These are phyloP conservation scores for Typha latifolia DNA, from an alignment of 176 grass and related monocot species.

Conservation along the genomic window DNA sequence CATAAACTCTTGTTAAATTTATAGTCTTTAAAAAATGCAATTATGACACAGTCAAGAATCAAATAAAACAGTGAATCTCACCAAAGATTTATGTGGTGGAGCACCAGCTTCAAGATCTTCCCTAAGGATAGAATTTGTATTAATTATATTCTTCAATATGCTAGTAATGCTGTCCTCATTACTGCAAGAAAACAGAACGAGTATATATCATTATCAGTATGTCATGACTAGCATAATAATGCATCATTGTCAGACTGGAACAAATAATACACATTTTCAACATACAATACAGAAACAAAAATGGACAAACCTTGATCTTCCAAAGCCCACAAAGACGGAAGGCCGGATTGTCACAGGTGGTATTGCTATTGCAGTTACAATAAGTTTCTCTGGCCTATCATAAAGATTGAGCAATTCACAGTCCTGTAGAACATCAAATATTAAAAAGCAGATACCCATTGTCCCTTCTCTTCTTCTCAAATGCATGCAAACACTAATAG, in stretches of 20 bases:
- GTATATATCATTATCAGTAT: background rate
- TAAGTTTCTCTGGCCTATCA: constrained; percentile 82
- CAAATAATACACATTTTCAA: background rate
- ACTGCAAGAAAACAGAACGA: constrained; percentile 37
- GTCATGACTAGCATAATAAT: background rate
- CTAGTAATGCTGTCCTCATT: constrained; percentile 82
- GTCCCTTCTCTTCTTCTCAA: background rate
- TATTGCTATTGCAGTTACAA: constrained; percentile 77
- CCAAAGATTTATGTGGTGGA: constrained; percentile 49
- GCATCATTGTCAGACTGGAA: background rate
- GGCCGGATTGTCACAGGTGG: constrained; percentile 77
- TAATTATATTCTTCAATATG: constrained; percentile 73
- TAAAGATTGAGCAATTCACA: constrained; percentile 94
- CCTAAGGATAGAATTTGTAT: constrained; percentile 72
- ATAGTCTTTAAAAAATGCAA: background rate
- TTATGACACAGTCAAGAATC: background rate
- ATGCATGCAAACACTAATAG: background rate
- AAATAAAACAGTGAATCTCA: constrained; percentile 28
- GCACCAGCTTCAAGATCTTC: constrained; percentile 61
- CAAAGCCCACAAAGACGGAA: constrained; percentile 53
- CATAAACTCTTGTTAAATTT: too few species aligned
- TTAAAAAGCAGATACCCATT: background rate
- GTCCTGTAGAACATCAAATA: constrained; percentile 49
- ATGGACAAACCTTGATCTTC: constrained; percentile 48
- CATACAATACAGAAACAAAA: constrained; percentile 4